Evolutionary conservation across 306 rosid species (phyloP).

Genomic region (Vachellia pachyceras): DNA sequence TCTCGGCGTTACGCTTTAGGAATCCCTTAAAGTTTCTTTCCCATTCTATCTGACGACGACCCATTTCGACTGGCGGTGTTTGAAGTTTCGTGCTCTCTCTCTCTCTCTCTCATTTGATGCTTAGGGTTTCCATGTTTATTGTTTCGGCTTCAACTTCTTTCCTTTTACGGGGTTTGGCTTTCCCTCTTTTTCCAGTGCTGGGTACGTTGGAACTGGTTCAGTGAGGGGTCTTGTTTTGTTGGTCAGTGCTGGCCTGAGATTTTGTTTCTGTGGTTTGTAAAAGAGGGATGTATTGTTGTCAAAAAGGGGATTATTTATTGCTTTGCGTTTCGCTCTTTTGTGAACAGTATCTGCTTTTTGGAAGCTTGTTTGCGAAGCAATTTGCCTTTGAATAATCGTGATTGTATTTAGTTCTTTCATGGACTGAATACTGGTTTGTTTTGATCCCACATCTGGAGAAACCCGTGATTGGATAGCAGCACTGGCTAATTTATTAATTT

Average conservation of each 20-base stretch:
- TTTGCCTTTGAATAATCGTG: constrained; percentile 70
- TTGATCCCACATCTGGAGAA: constrained; percentile 46
- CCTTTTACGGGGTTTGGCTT: constrained; percentile 32
- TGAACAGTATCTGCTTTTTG: constrained; percentile 51
- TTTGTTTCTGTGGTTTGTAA: constrained; percentile 41
- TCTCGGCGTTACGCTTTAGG: constrained; percentile 28
- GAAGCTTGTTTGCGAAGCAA: constrained; percentile 89
- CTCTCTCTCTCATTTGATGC: constrained; percentile 31
- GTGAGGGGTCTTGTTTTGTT: not conserved
- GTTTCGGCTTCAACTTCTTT: constrained; percentile 37
- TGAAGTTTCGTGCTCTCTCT: constrained; percentile 32
- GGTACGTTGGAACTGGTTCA: constrained; percentile 26
- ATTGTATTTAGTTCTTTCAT: constrained; percentile 59
- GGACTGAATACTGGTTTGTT: constrained; percentile 46
- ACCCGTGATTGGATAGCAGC: constrained; percentile 43
- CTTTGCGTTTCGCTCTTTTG: constrained; percentile 49
- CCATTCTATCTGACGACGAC: constrained; percentile 23
- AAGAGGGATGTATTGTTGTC: constrained; percentile 50
- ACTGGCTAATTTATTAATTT: constrained; percentile 40
- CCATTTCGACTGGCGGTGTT: constrained; percentile 37
- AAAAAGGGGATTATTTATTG: constrained; percentile 47
- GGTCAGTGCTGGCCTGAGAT: constrained; percentile 32
- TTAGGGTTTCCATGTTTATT: constrained; percentile 44
- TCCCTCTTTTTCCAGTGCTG: constrained; percentile 19
- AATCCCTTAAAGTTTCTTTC: constrained; percentile 44